Percentiles rank a stretch among this genome's conserved stretches.
Evolutionary conservation across 2,329 filamentous ascomycete species (phyloP).

Genomic region (Fusarium pilosicola): DNA sequence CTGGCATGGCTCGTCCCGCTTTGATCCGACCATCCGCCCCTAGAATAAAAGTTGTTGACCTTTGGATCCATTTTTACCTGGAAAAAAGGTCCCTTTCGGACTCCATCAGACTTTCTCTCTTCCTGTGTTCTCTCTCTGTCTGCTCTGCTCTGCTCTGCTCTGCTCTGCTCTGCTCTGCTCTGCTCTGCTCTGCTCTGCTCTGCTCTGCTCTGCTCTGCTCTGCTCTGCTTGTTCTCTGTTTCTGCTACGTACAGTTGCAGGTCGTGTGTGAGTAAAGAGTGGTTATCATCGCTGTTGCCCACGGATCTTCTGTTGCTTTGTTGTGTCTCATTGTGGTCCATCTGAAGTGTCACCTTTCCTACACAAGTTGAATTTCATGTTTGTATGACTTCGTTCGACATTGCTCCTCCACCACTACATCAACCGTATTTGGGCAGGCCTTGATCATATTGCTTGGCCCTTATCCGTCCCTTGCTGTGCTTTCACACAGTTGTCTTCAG

Average conservation of each 20-base stretch:
- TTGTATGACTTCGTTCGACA: background rate
- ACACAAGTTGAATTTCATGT: slow-evolving; percentile 8
- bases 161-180: slow-evolving; percentile 18
- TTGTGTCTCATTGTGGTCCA: background rate
- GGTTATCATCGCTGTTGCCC: background rate
- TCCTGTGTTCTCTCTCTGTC: slow-evolving; percentile 20
- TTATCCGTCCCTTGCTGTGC: background rate
- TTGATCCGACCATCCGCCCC: slow-evolving; percentile 32
- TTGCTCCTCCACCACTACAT: background rate
- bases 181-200: slow-evolving; percentile 4
- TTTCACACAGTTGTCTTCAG: background rate
- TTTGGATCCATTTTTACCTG: slow-evolving; percentile 30
- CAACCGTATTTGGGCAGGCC: background rate
- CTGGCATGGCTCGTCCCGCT: slow-evolving; percentile 35
- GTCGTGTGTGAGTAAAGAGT: slow-evolving; percentile 9
- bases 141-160: background rate
- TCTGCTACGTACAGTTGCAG: slow-evolving; percentile 19
- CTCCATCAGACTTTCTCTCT: slow-evolving; percentile 34
- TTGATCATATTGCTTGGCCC: background rate
- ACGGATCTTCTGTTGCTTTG: slow-evolving; percentile 2
- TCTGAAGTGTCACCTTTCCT: background rate
- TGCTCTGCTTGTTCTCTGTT: slow-evolving; percentile 15
- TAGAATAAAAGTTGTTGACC: slow-evolving; percentile 30
- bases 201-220: slow-evolving; percentile 9
- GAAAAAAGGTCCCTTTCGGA: slow-evolving; percentile 18